Conservation (phyloP, 768 basidiomycete species). For the Trametes maxima region DNA sequence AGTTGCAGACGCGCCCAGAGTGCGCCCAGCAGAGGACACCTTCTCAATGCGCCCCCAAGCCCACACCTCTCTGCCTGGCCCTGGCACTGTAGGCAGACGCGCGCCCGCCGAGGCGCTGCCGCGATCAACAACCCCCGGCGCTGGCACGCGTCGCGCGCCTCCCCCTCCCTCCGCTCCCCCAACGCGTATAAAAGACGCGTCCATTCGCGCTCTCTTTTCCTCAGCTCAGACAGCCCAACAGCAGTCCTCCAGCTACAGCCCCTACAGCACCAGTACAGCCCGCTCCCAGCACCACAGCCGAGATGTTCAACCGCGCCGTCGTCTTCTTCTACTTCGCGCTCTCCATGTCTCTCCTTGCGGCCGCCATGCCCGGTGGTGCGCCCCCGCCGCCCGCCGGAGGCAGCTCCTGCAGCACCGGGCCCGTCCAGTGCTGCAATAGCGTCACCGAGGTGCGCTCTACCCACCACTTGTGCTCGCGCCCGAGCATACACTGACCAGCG, state of each 20-base stretch:
- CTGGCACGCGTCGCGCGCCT: not conserved
- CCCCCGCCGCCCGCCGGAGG: slow-evolving; percentile 1
- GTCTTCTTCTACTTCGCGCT: slow-evolving; percentile 14
- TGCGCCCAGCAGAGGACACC: no score
- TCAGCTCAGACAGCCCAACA: slow-evolving; percentile 13
- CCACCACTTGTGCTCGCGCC: not conserved
- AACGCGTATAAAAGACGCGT: slow-evolving; percentile 5
- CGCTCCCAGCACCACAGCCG: not conserved
- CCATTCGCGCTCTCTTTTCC: not conserved
- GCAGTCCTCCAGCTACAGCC: slow-evolving; percentile 3
- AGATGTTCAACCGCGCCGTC: slow-evolving; percentile 18
- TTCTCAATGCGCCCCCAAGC: no score
- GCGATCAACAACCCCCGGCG: not conserved
- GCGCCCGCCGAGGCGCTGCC: not conserved
- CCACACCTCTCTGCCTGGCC: no score
- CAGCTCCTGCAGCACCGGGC: slow-evolving; percentile 16
- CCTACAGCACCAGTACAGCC: not conserved
- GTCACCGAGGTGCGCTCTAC: not conserved
- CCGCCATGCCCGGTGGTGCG: slow-evolving; percentile 18
- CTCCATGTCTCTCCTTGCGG: slow-evolving; percentile 20
- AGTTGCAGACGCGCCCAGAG: no score
- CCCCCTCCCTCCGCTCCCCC: not conserved
- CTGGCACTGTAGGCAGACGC: not conserved
- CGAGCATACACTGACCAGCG: not conserved
- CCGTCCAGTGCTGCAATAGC: slow-evolving; percentile 20